Evolutionary conservation across 2,329 filamentous ascomycete genomes (phyloP).

Genomic region (Epichloe sp.): DNA sequence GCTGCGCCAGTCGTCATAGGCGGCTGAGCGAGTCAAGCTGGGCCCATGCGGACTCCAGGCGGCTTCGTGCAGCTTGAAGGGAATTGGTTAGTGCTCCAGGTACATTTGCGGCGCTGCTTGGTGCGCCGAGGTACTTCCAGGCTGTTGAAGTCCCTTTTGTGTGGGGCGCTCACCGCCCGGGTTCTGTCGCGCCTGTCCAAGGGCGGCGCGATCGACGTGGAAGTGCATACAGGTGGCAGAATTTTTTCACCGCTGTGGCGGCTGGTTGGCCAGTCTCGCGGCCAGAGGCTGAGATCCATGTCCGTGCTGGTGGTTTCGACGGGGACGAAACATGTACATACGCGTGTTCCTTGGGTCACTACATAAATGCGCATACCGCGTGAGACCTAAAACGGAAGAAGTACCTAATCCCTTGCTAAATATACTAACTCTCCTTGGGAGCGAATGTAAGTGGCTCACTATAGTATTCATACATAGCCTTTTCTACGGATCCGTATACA

Average conservation of each 20-base stretch:
- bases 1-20: slow-evolving; percentile 1
- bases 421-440: no score
- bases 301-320: background rate
- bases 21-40: background rate
- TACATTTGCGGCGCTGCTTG: background rate
- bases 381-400: no score
- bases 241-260: background rate
- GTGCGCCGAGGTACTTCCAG: background rate
- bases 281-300: background rate
- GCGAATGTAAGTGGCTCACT: no score
- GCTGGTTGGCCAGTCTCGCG: slow-evolving; percentile 1
- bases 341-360: no score
- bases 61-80: background rate
- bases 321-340: background rate
- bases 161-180: slow-evolving; percentile 1
- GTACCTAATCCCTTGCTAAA: no score
- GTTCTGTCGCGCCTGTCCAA: background rate
- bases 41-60: background rate
- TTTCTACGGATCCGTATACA: no score
- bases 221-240: slow-evolving; percentile 6
- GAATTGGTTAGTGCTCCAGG: background rate
- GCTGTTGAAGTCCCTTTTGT: background rate
- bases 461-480: no score
- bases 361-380: no score
- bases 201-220: background rate